Evolutionary conservation across 2,329 filamentous ascomycete species (phyloP), one percentile per base, ranked within the genome.

Genomic region (Mycosphaerella sp.): DNA sequence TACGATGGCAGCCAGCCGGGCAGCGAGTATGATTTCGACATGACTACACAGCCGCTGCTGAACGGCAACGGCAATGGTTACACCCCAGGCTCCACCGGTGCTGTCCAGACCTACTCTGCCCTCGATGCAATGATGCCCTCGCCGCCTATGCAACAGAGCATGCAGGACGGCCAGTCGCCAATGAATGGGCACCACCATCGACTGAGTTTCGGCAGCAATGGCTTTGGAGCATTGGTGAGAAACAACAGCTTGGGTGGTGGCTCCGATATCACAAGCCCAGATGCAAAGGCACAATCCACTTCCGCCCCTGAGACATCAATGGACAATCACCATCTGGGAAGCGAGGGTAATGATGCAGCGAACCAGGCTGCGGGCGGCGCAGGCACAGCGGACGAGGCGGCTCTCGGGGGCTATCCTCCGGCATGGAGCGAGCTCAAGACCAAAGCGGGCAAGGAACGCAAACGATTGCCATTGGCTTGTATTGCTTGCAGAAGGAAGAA

Each of bases 401-500:
- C 46, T 3, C 42, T 45, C 26, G 41, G 32, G 23, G 56, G 51
- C 41, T 42, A 55, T 39, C 40, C 64, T 21, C 76, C 76, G 23
- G 61, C 76, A 11, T 79, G 76, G 76, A 76, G 70, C 59, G 76
- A 78, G 64, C 70, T 79, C 66, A 78, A 78, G 68, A 79, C 76
- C 4, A 79, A 79, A 66, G 93, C 93, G 2, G 93, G 93, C 12
- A 98, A 97, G 71, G 93, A 97, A 70, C 82, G 93, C 49, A 97
- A 97, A 72, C 81, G 93, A 42, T 75, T 98, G 34, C 93, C 93
- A 2, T 77, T 97, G 49, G 93, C 93, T 12, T 98, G 93, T 69
- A 96, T 97, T 65, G 91, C 91, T 38, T 98, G 93, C 67, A 83
- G 93, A 34, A 81, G 93, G 66, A 98, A 98, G 76, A 98, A 98